phyloP scores from a whole-genome alignment of 23 red algal genomes.

The Agarophyton chilense region DNA sequence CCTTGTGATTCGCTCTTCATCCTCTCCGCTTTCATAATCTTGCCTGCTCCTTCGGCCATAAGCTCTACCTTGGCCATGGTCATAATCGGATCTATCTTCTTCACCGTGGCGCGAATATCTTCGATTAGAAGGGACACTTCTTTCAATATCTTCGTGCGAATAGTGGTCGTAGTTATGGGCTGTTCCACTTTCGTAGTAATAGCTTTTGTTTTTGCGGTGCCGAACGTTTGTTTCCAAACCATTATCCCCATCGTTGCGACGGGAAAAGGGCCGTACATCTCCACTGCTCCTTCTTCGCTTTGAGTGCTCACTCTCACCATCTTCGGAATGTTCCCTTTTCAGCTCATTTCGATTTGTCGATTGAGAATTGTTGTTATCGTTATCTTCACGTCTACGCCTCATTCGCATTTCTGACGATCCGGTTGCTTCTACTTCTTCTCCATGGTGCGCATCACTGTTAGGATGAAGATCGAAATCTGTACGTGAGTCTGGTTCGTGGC shows the following conservation, averaged over 20 bases:
- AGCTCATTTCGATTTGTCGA: no score
- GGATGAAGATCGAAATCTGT: not conserved
- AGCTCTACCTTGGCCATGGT: not conserved
- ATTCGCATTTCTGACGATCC: not conserved
- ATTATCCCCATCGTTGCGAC: not conserved
- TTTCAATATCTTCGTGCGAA: not conserved
- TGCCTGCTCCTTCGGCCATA: not conserved
- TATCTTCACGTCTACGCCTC: not conserved
- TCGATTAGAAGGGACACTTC: not conserved
- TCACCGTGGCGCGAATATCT: not conserved
- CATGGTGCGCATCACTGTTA: not conserved
- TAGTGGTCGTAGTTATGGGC: not conserved
- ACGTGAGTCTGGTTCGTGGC: not conserved
- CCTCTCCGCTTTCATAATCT: not conserved
- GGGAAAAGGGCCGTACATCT: not conserved
- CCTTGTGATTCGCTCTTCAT: not conserved
- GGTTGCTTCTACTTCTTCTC: not conserved
- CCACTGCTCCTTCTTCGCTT: not conserved
- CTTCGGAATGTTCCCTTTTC: constrained; percentile 9
- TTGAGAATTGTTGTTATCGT: not conserved
- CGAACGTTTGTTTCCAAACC: not conserved
- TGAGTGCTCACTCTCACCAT: not conserved
- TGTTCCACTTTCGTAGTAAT: not conserved
- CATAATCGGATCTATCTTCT: not conserved
- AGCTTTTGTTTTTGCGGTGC: not conserved